phyloP scores from a whole-genome alignment of 2,329 filamentous ascomycete genomes.

The Claviceps sp. region DNA sequence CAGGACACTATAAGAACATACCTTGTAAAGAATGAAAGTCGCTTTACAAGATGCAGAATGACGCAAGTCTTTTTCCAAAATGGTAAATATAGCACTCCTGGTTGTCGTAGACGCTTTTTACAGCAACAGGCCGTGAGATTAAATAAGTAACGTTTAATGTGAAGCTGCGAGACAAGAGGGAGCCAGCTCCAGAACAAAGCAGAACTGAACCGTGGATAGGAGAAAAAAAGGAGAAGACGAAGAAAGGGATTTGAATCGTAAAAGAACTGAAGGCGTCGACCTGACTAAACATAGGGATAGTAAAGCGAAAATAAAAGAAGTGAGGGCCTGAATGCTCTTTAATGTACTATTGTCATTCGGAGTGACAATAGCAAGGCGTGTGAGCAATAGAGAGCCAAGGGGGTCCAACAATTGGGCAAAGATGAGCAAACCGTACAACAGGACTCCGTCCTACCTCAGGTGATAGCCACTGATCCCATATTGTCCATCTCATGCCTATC shows the following conservation, averaged over 20 bases:
- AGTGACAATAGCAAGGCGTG: slow-evolving; percentile 1
- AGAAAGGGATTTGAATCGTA: background rate
- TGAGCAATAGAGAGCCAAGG: background rate
- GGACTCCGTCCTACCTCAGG: background rate
- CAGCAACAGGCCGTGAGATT: background rate
- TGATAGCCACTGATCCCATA: slow-evolving; percentile 1
- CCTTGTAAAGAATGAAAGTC: background rate
- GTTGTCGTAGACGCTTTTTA: background rate
- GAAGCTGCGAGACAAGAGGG: background rate
- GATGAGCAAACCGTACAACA: background rate
- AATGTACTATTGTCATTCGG: slow-evolving; percentile 1
- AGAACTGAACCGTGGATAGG: background rate
- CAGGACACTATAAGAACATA: background rate
- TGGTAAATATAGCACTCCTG: background rate
- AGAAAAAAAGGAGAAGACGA: background rate
- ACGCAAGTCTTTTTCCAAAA: background rate
- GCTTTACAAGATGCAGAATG: background rate
- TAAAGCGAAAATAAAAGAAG: background rate
- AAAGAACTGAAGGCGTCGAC: background rate
- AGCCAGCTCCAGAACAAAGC: background rate
- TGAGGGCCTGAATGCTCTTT: background rate
- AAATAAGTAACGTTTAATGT: background rate
- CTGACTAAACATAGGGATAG: background rate
- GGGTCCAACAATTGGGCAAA: too few relatives aligned
- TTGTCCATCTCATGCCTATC: background rate